Percentiles rank a stretch among this genome's conserved stretches.
Conservation (phyloP, 164 flowering plant genomes). For the Nelumbo lutea region DNA sequence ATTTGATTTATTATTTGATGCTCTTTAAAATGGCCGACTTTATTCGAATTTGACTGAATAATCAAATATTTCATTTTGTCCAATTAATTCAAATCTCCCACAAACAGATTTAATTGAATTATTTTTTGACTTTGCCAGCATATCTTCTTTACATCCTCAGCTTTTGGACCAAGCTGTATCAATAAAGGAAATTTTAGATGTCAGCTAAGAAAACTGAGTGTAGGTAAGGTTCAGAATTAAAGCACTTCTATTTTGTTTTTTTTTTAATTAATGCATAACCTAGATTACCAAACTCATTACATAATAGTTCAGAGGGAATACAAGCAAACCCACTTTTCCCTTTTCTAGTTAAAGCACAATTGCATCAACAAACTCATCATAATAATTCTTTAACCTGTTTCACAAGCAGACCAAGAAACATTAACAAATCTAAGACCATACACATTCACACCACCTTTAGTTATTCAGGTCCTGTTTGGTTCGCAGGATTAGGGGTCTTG, state of each 20-base stretch:
- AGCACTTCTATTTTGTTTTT: background rate
- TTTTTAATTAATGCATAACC: background rate
- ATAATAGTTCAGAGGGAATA: background rate
- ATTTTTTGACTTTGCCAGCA: too few relatives aligned
- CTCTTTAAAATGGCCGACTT: too few relatives aligned
- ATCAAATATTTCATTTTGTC: too few relatives aligned
- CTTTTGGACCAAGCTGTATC: slow-evolving; percentile 56
- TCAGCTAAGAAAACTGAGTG: background rate
- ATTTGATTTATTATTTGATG: too few relatives aligned
- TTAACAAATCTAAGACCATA: too few relatives aligned
- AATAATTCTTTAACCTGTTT: too few relatives aligned
- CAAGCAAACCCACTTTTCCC: background rate
- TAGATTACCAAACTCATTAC: background rate
- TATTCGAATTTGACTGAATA: too few relatives aligned
- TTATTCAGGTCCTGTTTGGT: too few relatives aligned
- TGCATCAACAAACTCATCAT: background rate
- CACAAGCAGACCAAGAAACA: too few relatives aligned
- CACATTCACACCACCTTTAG: too few relatives aligned
- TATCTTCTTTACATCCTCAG: slow-evolving; percentile 41
- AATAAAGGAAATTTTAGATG: background rate
- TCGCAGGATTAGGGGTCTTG: too few relatives aligned
- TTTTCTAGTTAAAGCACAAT: background rate
- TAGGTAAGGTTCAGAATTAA: too few relatives aligned
- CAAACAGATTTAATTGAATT: slow-evolving; percentile 25
- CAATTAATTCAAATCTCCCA: background rate